Conservation (phyloP, 192 early-diverging fungal genomes). For the Kickxella alabastrina region DNA sequence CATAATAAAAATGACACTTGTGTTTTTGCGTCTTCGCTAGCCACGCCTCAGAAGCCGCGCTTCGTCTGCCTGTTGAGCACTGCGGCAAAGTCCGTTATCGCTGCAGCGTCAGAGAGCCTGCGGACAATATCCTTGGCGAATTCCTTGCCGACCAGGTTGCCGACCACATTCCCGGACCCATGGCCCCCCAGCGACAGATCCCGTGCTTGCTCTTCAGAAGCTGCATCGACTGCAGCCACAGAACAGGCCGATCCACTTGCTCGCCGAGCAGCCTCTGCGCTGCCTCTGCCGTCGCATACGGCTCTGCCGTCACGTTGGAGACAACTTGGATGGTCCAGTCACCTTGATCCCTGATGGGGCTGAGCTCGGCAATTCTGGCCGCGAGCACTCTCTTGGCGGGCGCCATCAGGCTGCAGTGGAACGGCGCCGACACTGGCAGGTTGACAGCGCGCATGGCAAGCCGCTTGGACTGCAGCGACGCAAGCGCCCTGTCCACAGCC, state of each 20-base stretch:
- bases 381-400: conserved; percentile 77
- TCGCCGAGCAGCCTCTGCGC: conserved; percentile 65
- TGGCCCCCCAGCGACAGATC: conserved; percentile 77
- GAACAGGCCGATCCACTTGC: conserved; percentile 81
- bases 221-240: conserved; percentile 84
- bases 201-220: conserved; percentile 70
- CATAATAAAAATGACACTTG: too few species aligned
- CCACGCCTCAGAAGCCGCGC: conserved; percentile 26
- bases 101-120: conserved; percentile 37
- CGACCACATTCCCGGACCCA: conserved; percentile 83
- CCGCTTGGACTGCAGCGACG: conserved; percentile 72
- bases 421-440: conserved; percentile 93
- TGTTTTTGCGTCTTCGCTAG: too few species aligned
- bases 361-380: conserved; percentile 60
- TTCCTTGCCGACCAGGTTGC: conserved; percentile 85
- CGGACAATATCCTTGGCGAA: conserved; percentile 70
- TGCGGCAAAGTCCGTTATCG: conserved; percentile 38
- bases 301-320: conserved; percentile 86
- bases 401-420: conserved; percentile 90
- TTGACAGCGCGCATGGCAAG: conserved; percentile 84
- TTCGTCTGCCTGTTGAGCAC: conserved; percentile 33
- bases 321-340: conserved; percentile 78
- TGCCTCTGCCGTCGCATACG: conserved; percentile 59
- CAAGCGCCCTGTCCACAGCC: conserved; percentile 83
- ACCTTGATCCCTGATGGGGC: conserved; percentile 54